These are phyloP conservation scores for Stachybotrys echinatus DNA, from an alignment of 2,329 filamentous ascomycete species.

Conservation along the genomic window DNA sequence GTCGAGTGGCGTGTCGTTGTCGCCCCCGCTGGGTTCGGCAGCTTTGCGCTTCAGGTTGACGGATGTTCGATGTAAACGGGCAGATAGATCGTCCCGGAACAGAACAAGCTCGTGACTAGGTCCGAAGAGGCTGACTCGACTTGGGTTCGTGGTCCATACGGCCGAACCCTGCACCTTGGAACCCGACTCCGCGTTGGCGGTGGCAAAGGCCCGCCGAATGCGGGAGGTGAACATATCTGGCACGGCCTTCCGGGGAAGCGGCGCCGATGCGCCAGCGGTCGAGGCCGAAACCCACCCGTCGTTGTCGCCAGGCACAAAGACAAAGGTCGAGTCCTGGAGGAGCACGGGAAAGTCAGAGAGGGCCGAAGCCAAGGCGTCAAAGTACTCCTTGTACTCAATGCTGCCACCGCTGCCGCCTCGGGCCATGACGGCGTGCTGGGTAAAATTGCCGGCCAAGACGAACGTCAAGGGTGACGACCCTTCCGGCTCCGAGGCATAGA, in stretches of 20 bases:
- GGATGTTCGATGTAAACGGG: conserved; percentile 69
- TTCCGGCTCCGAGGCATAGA: conserved; percentile 63
- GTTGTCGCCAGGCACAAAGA: conserved; percentile 94
- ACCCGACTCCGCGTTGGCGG: conserved; percentile 67
- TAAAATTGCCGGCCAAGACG: conserved; percentile 82
- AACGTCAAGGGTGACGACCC: conserved; percentile 70
- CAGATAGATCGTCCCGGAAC: conserved; percentile 80
- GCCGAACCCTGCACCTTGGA: conserved; percentile 48
- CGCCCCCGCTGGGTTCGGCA: conserved; percentile 23
- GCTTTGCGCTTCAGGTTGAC: conserved; percentile 58
- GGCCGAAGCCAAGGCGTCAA: conserved; percentile 78
- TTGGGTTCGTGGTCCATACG: conserved; percentile 85
- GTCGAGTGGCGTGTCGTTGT: conserved; percentile 18
- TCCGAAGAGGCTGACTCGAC: conserved; percentile 77
- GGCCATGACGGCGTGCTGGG: conserved; percentile 58
- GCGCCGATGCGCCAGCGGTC: conserved; percentile 65
- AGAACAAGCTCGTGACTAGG: conserved; percentile 82
- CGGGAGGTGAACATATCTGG: conserved; percentile 89
- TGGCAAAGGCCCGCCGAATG: conserved; percentile 72
- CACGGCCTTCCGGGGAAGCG: conserved; percentile 65
- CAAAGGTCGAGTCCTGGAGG: conserved; percentile 73
- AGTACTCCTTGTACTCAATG: conserved; percentile 96
- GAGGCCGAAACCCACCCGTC: conserved; percentile 95
- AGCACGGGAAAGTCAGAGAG: conserved; percentile 80
- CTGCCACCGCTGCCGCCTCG: conserved; percentile 70